Evolutionary conservation across 768 basidiomycete species (phyloP).

Genomic region (Clitopilus passeckerianus): DNA sequence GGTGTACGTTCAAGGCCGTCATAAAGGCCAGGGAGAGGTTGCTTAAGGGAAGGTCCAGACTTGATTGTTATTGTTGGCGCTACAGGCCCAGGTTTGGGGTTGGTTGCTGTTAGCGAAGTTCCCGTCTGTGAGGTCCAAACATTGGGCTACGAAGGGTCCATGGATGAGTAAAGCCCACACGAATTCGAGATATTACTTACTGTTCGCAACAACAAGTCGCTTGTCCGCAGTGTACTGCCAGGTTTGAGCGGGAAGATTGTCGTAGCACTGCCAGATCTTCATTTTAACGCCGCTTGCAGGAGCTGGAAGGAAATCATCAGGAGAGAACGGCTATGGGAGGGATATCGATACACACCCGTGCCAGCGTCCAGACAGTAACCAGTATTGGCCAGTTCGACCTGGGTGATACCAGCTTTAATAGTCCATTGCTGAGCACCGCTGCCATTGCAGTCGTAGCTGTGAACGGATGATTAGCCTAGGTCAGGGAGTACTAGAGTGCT

Average conservation of each 20-base stretch:
- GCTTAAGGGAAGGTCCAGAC: conserved; percentile 16
- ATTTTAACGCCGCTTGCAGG: conserved; percentile 23
- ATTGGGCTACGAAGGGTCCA: conserved; percentile 9
- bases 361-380: conserved; percentile 32
- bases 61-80: conserved; percentile 20
- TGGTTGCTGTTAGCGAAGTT: conserved; percentile 18
- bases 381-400: conserved; percentile 22
- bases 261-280: conserved; percentile 31
- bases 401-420: conserved; percentile 18
- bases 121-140: conserved; percentile 26
- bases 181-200: conserved; percentile 8
- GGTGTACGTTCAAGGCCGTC: too few species aligned
- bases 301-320: conserved; percentile 6
- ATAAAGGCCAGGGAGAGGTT: too few species aligned
- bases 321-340: not conserved
- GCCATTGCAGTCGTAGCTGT: conserved; percentile 28
- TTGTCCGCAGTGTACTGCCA: conserved; percentile 24
- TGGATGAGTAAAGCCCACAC: not conserved
- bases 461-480: not conserved
- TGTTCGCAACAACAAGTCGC: conserved; percentile 13
- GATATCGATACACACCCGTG: conserved; percentile 14
- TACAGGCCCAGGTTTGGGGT: conserved; percentile 24
- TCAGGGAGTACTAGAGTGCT: too few species aligned
- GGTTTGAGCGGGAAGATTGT: conserved; percentile 24
- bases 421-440: conserved; percentile 25